Evolutionary conservation across 192 early-diverging fungal genomes (phyloP).

Genomic region (Cetraspora pellucida): DNA sequence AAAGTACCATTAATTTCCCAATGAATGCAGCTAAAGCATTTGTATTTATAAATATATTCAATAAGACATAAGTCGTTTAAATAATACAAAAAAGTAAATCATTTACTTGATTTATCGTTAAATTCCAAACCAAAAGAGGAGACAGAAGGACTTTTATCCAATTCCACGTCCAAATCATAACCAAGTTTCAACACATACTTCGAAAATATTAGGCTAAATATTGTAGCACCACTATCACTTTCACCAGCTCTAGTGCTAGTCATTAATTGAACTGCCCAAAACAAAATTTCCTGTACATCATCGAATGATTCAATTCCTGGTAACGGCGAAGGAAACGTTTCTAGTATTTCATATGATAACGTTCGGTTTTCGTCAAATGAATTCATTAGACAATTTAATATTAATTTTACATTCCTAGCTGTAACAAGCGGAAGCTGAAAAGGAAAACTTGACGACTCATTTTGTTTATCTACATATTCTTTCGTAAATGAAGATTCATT

Average conservation of each 20-base stretch:
- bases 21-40: conserved; percentile 52
- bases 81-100: neutral
- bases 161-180: conserved; percentile 42
- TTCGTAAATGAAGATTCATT: conserved; percentile 49
- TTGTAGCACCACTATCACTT: conserved; percentile 81
- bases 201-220: conserved; percentile 75
- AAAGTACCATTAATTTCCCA: conserved; percentile 50
- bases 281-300: conserved; percentile 55
- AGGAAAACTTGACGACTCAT: conserved; percentile 51
- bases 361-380: conserved; percentile 77
- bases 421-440: conserved; percentile 56
- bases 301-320: conserved; percentile 55
- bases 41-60: conserved; percentile 6
- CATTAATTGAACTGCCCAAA: conserved; percentile 63
- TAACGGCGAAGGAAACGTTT: conserved; percentile 65
- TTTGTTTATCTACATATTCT: conserved; percentile 45
- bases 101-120: conserved; percentile 12
- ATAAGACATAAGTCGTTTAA: neutral
- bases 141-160: conserved; percentile 15
- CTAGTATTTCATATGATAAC: conserved; percentile 72
- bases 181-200: conserved; percentile 69
- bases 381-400: conserved; percentile 64
- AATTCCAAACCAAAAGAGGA: conserved; percentile 19
- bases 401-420: conserved; percentile 50
- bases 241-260: conserved; percentile 73